Conservation (phyloP, 1,284 basidiomycete genomes). For the Mycena citricolor region DNA sequence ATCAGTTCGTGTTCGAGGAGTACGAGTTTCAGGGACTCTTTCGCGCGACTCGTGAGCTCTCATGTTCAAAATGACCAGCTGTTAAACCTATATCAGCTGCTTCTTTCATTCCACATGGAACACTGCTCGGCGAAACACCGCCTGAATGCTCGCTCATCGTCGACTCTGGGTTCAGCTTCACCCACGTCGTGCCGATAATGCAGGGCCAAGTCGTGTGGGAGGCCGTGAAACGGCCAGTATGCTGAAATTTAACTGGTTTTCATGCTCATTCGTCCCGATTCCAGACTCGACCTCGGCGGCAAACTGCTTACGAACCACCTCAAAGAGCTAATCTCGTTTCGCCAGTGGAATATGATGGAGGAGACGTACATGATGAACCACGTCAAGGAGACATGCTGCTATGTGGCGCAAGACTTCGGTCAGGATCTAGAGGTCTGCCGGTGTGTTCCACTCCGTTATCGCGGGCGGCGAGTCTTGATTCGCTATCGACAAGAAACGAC, state of each 20-base stretch:
- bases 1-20: constrained; percentile 94
- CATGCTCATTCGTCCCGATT: constrained; percentile 25
- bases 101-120: constrained; percentile 71
- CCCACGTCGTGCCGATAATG: constrained; percentile 87
- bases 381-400: constrained; percentile 87
- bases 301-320: constrained; percentile 94
- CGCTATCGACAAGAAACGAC: constrained; percentile 38
- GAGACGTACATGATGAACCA: constrained; percentile 91
- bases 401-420: constrained; percentile 75
- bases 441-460: constrained; percentile 45
- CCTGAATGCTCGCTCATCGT: constrained; percentile 84
- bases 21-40: constrained; percentile 88
- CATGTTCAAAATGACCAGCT: constrained; percentile 22
- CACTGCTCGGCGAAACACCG: constrained; percentile 52
- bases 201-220: constrained; percentile 73
- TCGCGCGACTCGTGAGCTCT: constrained; percentile 73
- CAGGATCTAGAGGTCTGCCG: constrained; percentile 78
- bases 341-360: constrained; percentile 98
- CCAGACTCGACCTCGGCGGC: constrained; percentile 89
- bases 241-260: constrained; percentile 5
- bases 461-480: too few relatives aligned
- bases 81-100: constrained; percentile 53
- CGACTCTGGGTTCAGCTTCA: constrained; percentile 91
- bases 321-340: constrained; percentile 90
- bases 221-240: constrained; percentile 73